Percentiles rank a stretch among this genome's conserved stretches.
Conservation (phyloP, 768 basidiomycete species). For the Coprinopsis strossmayeri region DNA sequence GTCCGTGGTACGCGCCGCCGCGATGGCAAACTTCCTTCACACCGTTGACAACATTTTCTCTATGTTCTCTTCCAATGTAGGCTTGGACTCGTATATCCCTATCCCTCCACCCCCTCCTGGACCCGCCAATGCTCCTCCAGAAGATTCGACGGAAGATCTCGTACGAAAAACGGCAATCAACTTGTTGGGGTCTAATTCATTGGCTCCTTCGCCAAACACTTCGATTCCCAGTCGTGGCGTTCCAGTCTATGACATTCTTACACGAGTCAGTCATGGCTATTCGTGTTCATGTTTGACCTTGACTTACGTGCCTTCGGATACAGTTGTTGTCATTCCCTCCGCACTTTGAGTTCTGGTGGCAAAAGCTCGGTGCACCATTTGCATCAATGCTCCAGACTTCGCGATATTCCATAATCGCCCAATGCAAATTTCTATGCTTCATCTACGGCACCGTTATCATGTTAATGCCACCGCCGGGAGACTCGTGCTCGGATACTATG, state of each 20-base stretch:
- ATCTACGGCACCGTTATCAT: constrained; percentile 23
- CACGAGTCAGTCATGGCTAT: not conserved
- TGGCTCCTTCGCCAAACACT: not conserved
- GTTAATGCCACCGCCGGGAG: constrained; percentile 23
- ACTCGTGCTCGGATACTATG: constrained; percentile 16
- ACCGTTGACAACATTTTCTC: not conserved
- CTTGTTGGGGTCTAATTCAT: not conserved
- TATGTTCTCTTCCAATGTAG: not conserved
- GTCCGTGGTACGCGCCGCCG: too few relatives aligned
- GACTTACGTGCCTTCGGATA: too few relatives aligned
- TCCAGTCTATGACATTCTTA: not conserved
- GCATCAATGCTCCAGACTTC: constrained; percentile 24
- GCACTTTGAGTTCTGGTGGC: constrained; percentile 21
- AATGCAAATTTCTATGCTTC: constrained; percentile 23
- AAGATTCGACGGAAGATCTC: not conserved
- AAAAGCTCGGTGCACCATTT: constrained; percentile 20
- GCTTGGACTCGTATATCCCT: not conserved
- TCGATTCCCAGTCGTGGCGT: not conserved
- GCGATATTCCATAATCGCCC: constrained; percentile 17
- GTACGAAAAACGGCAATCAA: not conserved
- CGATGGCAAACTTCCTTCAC: not conserved
- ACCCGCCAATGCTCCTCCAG: not conserved
- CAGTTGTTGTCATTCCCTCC: constrained; percentile 3
- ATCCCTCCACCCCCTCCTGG: not conserved
- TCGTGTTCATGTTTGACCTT: too few relatives aligned